Base-by-base conservation (phyloP, 2,329 filamentous ascomycete species). In the Cladosporium oxysporum region DNA sequence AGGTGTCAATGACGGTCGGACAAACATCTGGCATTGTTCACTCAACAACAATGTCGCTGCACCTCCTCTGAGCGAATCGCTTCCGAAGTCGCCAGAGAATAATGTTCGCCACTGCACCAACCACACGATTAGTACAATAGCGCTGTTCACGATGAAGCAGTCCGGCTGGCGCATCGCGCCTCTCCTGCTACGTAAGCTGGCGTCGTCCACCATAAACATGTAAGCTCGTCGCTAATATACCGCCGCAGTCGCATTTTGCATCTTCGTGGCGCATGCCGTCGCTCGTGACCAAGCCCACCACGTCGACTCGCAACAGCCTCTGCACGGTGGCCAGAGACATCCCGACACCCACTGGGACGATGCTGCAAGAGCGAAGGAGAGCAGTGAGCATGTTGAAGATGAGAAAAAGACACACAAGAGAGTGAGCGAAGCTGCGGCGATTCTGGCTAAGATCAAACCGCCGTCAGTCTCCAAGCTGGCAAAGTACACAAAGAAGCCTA, bases 401-500 rank as follows among this genome's bases (percentile, higher is more conserved):
- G 66, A 65, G 16, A 12, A 62, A 18, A 65, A 60, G 50, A 63
- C 50, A 31, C 61, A 63, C 16, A 37, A 57, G 50, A 57, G 49
- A 18, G 55, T 65, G 23, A 63, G 77, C 69, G 73, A 84, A 68
- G 81, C 81, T 10, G 75, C 74, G 50, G 67, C 71, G 1, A 72
- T 81, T 31, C 76, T 83, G 7, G 76, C 73, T 59, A 79, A 78
- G 69, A 78, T 82, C 62, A 78, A 77, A 65, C 76, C 80, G 14
- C 76, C 79, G 10, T 72, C 75, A 12, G 73, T 76, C 31, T 76
- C 79, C 71, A 70, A 80, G 76, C 75, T 81, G 72, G 74, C 76
- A 71, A 71, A 74, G 74, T 71, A 76, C 72, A 72, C 72, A 47
- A 71, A 75, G 66, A 87, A 85, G 74, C 84, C 86, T 8, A 83